Conservation (phyloP, 768 basidiomycete genomes). For the Mycena venus region DNA sequence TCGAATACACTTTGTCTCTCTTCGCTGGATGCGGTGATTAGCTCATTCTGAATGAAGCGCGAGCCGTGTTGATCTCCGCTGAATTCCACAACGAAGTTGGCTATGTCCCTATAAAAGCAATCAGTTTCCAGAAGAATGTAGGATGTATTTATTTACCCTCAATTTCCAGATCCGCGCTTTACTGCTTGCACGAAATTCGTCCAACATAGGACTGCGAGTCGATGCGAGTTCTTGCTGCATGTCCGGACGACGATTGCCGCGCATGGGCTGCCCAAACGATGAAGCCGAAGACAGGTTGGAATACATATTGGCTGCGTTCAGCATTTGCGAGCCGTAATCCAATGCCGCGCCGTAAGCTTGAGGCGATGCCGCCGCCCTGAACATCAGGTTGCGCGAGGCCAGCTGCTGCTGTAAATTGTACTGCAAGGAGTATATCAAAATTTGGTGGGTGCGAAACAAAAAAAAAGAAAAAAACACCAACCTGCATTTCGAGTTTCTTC, state of each 20-base stretch:
- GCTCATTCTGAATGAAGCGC: conserved; percentile 94
- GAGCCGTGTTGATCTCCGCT: conserved; percentile 97
- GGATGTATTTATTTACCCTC: conserved; percentile 59
- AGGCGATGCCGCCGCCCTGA: conserved; percentile 58
- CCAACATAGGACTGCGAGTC: conserved; percentile 78
- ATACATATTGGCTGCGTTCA: conserved; percentile 60
- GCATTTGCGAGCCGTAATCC: conserved; percentile 64
- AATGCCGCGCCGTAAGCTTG: conserved; percentile 59
- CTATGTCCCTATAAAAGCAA: conserved; percentile 76
- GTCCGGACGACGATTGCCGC: conserved; percentile 62
- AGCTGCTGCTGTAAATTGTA: conserved; percentile 64
- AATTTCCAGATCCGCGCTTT: conserved; percentile 87
- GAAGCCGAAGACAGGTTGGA: conserved; percentile 47
- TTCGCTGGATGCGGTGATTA: conserved; percentile 81
- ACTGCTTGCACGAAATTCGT: conserved; percentile 83
- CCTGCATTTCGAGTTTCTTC: conserved; percentile 73
- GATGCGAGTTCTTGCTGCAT: conserved; percentile 46
- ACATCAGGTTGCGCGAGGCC: conserved; percentile 55
- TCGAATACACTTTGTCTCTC: conserved; percentile 87
- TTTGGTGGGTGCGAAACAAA: conserved; percentile 13
- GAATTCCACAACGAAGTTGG: conserved; percentile 90
- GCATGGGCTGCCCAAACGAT: conserved; percentile 53
- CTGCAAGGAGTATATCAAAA: conserved; percentile 41
- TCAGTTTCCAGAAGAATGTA: background rate
- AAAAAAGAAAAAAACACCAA: conserved; percentile 40